phyloP scores from a whole-genome alignment of 2,329 filamentous ascomycete species.

The Botrytis medusae region DNA sequence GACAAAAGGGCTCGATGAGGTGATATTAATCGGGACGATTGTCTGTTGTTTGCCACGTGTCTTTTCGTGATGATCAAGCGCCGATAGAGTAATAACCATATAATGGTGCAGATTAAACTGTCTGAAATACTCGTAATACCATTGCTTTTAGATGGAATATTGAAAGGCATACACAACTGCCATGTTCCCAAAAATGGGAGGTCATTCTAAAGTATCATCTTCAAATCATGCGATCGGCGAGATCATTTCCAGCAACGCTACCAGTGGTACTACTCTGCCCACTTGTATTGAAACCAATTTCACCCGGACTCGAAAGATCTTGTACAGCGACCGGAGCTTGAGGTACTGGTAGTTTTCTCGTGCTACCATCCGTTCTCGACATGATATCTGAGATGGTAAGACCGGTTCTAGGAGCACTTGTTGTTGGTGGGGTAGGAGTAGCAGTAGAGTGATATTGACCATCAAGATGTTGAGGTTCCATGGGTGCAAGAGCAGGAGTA shows the following conservation, averaged over 20 bases:
- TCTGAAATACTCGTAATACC: not conserved
- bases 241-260: conserved; percentile 72
- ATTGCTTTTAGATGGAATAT: not conserved
- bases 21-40: conserved; percentile 9
- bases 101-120: not conserved
- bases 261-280: conserved; percentile 75
- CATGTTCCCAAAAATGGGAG: not conserved
- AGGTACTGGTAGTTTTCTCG: conserved; percentile 87
- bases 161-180: not conserved
- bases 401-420: conserved; percentile 54
- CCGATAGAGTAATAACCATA: not conserved
- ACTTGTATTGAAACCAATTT: conserved; percentile 61
- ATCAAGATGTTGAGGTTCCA: conserved; percentile 52
- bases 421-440: conserved; percentile 50
- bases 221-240: conserved; percentile 53
- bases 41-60: not conserved
- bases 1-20: not conserved
- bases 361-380: conserved; percentile 79
- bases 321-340: conserved; percentile 86
- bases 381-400: conserved; percentile 91
- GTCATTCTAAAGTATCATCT: conserved; percentile 25
- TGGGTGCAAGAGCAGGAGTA: conserved; percentile 65
- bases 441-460: conserved; percentile 49
- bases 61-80: not conserved
- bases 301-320: conserved; percentile 70